Evolutionary conservation across 2,329 filamentous ascomycete species (phyloP).

Genomic region (Chaetothyriales sp.): DNA sequence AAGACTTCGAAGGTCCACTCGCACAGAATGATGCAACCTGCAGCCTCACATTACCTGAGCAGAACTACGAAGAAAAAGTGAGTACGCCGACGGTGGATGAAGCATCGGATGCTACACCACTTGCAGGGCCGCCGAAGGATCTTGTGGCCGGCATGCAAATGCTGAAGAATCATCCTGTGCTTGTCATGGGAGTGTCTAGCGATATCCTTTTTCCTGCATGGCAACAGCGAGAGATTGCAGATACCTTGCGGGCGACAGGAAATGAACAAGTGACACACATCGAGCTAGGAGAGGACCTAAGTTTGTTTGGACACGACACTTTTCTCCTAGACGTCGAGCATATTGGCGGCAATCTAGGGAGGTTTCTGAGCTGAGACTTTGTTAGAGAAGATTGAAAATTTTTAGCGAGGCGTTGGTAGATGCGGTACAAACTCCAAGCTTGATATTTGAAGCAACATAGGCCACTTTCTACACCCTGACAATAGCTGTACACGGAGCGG

Average conservation of each 20-base stretch:
- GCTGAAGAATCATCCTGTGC: conserved; percentile 59
- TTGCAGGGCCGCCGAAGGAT: conserved; percentile 55
- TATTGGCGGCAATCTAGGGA: conserved; percentile 67
- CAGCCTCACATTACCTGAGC: conserved; percentile 65
- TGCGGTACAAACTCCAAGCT: background rate
- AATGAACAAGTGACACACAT: conserved; percentile 73
- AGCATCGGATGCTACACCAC: conserved; percentile 18
- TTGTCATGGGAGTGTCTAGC: conserved; percentile 87
- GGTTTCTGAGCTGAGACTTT: conserved; percentile 51
- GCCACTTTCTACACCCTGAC: background rate
- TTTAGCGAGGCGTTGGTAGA: background rate
- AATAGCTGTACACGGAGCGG: background rate
- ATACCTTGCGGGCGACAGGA: conserved; percentile 60
- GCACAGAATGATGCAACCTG: conserved; percentile 39
- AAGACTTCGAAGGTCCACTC: conserved; percentile 23
- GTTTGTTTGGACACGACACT: conserved; percentile 90
- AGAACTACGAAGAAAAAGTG: conserved; percentile 77
- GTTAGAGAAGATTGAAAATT: background rate
- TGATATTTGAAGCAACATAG: background rate
- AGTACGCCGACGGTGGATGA: conserved; percentile 21
- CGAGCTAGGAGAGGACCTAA: conserved; percentile 86
- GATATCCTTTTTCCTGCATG: conserved; percentile 95
- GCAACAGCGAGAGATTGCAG: conserved; percentile 90
- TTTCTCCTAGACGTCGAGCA: conserved; percentile 86
- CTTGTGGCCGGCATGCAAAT: conserved; percentile 58